These are phyloP conservation scores for Coniochaeta ligniaria DNA, from an alignment of 2,329 filamentous ascomycete genomes.

Conservation along the genomic window DNA sequence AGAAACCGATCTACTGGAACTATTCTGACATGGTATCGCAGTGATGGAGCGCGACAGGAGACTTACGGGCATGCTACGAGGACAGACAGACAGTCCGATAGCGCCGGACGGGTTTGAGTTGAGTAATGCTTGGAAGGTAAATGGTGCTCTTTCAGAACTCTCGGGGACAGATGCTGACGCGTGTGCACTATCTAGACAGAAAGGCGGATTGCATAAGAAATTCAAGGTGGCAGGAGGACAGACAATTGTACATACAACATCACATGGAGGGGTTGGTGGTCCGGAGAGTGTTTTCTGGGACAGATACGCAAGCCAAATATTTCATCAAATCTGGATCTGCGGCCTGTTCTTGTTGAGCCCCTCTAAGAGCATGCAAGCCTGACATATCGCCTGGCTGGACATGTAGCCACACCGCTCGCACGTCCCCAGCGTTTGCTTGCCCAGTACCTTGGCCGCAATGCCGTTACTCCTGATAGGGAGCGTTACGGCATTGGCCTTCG, in stretches of 20 bases:
- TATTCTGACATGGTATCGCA: constrained; percentile 17
- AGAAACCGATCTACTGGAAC: constrained; percentile 3
- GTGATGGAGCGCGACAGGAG: constrained; percentile 61
- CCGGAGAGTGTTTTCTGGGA: constrained; percentile 2
- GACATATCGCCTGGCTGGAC: constrained; percentile 88
- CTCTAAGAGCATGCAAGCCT: constrained; percentile 86
- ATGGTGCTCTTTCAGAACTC: constrained; percentile 11
- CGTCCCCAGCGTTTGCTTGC: constrained; percentile 70
- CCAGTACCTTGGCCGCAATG: constrained; percentile 18
- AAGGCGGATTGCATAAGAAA: neutral
- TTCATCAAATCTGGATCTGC: constrained; percentile 44
- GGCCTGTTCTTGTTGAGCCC: constrained; percentile 76
- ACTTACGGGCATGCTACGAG: constrained; percentile 51
- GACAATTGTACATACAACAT: constrained; percentile 5
- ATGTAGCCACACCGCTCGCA: constrained; percentile 91
- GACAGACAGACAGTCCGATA: constrained; percentile 46
- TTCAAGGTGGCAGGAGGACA: neutral
- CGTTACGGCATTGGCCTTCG: constrained; percentile 19
- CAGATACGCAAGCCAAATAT: constrained; percentile 7
- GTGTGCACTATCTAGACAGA: constrained; percentile 1
- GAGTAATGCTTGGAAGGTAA: constrained; percentile 58
- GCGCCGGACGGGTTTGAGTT: constrained; percentile 55
- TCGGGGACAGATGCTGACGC: neutral
- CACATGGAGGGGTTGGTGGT: constrained; percentile 8
- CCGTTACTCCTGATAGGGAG: constrained; percentile 14